Base-by-base conservation (phyloP, 148 eudicot species). In the Vaccinium corymbosum region DNA sequence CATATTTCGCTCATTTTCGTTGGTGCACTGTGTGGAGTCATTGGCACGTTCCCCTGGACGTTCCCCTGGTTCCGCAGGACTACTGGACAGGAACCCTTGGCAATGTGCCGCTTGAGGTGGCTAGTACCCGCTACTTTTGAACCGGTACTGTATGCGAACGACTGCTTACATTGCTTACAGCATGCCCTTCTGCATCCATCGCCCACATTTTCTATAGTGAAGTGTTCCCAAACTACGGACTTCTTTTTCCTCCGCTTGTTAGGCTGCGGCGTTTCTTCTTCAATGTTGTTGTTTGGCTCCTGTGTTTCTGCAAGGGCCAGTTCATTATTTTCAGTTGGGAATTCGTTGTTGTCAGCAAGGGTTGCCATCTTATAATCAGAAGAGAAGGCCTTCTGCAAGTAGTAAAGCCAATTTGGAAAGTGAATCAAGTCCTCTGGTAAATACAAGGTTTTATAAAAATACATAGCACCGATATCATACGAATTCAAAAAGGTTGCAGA, bases 81-180 rank as follows among this genome's bases (percentile, higher is more conserved):
- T n/a, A 89, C 89, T n/a, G 92, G 91, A 84, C 97, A 93, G 6
- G 91, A 83, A 8, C 97, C 97, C 83, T 89, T 90, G 70, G 93
- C 92, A 25, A 93, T 91, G 85, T 93, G 97, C 9, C 97, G 92
- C 82, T 91, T 92, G 35, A 93, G 89, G 86, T 93, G 97, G 87
- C 97, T 93, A 7, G 97, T 93, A 13, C 97, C 97, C 8, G 92
- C 91, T 22, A 90, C 93, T 85, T 92, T 93, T 8, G 93, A 87
- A 42, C 97, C 97, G 11, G 90, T 91, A 76, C 91, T 92, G 84
- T 93, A 92, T 7, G 97, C 94, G 85, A 92, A 93, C 49, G 97
- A 92, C 68, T 92, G 92, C 86, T 89, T 89, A 76, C 97, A 93
- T 27, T 90, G 90, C 84, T 91, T 91, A 81, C 97, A 93, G 66